phyloP scores from a whole-genome alignment of 2,329 filamentous ascomycete genomes.

The Hypoxylon sp. region DNA sequence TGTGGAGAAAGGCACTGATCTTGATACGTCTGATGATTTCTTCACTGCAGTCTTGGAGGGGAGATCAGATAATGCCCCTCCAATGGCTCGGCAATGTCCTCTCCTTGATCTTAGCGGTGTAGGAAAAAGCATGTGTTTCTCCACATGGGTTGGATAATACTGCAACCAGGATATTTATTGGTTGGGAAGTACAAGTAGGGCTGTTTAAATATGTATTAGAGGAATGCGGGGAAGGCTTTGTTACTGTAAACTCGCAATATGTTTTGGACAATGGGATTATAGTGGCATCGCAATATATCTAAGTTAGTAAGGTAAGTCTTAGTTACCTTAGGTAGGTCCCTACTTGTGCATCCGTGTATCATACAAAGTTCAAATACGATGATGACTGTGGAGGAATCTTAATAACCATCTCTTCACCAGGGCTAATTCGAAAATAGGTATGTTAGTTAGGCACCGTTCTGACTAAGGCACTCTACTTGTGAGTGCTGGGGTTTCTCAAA shows the following conservation, averaged over 20 bases:
- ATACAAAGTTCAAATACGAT: too few relatives aligned
- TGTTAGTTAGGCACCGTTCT: not conserved
- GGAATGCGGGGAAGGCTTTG: conserved; percentile 27
- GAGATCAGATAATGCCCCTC: conserved; percentile 32
- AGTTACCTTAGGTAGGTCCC: too few relatives aligned
- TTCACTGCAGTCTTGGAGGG: conserved; percentile 1
- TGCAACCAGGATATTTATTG: conserved; percentile 29
- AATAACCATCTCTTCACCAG: not conserved
- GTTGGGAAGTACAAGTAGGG: conserved; percentile 4
- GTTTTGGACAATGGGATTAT: not conserved
- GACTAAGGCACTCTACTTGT: not conserved
- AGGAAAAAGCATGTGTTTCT: conserved; percentile 12
- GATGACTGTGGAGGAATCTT: not conserved
- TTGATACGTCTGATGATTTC: conserved; percentile 33
- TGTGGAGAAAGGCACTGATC: conserved; percentile 27
- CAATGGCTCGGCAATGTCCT: conserved; percentile 23
- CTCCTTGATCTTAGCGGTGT: conserved; percentile 33
- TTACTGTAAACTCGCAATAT: conserved; percentile 1
- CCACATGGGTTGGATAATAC: conserved; percentile 27
- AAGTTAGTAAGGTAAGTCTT: too few relatives aligned
- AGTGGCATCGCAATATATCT: too few relatives aligned
- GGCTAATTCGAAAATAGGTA: not conserved
- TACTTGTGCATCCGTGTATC: too few relatives aligned
- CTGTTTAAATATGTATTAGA: conserved; percentile 11
- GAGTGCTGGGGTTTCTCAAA: conserved; percentile 6